Evolutionary conservation across 2,329 filamentous ascomycete genomes (phyloP).

Genomic region (Sporothrix globosa): DNA sequence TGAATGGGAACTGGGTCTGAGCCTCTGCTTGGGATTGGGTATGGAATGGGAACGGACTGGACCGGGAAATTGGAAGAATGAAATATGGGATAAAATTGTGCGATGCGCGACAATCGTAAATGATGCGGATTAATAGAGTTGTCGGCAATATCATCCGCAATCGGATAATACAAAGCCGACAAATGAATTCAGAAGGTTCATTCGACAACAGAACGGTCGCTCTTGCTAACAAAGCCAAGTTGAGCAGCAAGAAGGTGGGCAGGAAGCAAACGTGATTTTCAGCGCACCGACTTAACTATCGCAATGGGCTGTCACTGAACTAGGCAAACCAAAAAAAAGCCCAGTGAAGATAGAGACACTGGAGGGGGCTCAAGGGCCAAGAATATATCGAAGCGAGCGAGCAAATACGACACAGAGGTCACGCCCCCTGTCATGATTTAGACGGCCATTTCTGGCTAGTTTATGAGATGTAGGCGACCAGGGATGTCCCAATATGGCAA

Average conservation of each 20-base stretch:
- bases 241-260: background rate
- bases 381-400: too few species aligned
- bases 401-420: background rate
- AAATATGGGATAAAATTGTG: slow-evolving; percentile 19
- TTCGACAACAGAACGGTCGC: background rate
- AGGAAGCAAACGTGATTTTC: too few species aligned
- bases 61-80: slow-evolving; percentile 15
- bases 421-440: slow-evolving; percentile 11
- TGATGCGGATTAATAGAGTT: background rate
- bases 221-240: background rate
- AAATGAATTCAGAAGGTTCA: background rate
- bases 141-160: background rate
- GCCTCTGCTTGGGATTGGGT: background rate
- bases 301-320: too few species aligned
- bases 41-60: background rate
- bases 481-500: slow-evolving; percentile 17
- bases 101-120: background rate
- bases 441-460: slow-evolving; percentile 19
- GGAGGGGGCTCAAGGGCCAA: too few species aligned
- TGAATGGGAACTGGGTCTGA: slow-evolving; percentile 30
- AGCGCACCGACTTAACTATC: too few species aligned
- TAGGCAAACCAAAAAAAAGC: too few species aligned
- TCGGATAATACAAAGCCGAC: slow-evolving; percentile 9
- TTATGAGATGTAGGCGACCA: slow-evolving; percentile 18
- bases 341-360: too few species aligned